phyloP scores from a whole-genome alignment of 2,329 filamentous ascomycete species.

The Rhexocercosporidium sp. region DNA sequence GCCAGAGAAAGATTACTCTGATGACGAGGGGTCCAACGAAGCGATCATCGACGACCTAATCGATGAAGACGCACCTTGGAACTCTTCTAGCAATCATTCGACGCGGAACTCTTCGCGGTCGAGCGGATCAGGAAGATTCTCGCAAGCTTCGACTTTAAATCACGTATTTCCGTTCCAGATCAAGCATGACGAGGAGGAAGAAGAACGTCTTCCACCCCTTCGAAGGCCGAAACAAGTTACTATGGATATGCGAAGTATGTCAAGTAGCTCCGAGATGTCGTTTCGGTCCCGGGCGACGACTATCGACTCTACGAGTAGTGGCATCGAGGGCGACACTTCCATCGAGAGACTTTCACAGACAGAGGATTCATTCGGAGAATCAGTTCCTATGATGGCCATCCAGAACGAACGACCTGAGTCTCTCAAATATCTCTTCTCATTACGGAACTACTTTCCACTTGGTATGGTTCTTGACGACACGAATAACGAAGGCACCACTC shows the following conservation, averaged over 20 bases:
- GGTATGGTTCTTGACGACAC: conserved; percentile 78
- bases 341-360: conserved; percentile 79
- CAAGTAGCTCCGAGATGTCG: conserved; percentile 83
- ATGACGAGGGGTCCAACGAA: conserved; percentile 37
- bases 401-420: conserved; percentile 73
- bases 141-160: conserved; percentile 55
- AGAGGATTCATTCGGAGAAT: conserved; percentile 75
- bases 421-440: conserved; percentile 79
- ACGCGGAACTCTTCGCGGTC: conserved; percentile 32
- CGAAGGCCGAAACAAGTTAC: conserved; percentile 66
- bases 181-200: conserved; percentile 51
- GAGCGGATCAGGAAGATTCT: conserved; percentile 32
- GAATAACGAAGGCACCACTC: conserved; percentile 87
- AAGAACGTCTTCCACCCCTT: conserved; percentile 43
- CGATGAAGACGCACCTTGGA: conserved; percentile 48
- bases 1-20: conserved; percentile 52
- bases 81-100: conserved; percentile 32
- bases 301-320: conserved; percentile 73
- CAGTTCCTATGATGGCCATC: conserved; percentile 85
- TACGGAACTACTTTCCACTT: conserved; percentile 77
- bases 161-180: conserved; percentile 94
- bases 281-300: conserved; percentile 82
- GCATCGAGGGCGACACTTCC: conserved; percentile 84
- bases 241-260: conserved; percentile 88
- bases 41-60: conserved; percentile 52